Evolutionary conservation across 1,284 basidiomycete species (phyloP), one percentile per base, ranked within the genome.

Genomic region (Amylostereum areolatum): DNA sequence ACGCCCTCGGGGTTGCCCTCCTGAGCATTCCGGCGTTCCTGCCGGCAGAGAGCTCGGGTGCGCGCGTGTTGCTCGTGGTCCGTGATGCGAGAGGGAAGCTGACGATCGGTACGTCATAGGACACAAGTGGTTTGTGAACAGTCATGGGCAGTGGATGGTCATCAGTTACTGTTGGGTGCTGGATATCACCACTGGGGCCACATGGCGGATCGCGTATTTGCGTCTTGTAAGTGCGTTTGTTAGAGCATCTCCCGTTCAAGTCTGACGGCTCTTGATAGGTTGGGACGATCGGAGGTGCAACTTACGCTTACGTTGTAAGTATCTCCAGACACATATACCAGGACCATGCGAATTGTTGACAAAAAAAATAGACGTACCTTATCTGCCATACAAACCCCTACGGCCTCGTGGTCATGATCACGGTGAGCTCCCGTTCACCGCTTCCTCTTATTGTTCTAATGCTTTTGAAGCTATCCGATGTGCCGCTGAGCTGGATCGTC

Each of bases 121-220:
- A n/a, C n/a, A n/a, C n/a, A n/a, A n/a, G n/a, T n/a, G n/a, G n/a
- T n/a, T n/a, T n/a, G n/a, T n/a, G n/a, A n/a, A n/a, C n/a, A n/a
- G n/a, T n/a, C 69, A 69, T 45, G 74, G 73, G 4, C 74, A 75
- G 51, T 78, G 76, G 76, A 72, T 74, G 69, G 63, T 74, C 9
- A 72, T 77, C 50, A 73, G 70, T 29, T 77, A 74, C 58, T 59
- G 77, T 1, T 77, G 74, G 73, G 74, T 78, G 2, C 62, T 77
- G 32, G 74, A 77, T 53, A 75, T 73, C 6, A 78, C 73, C 53
- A 74, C 72, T 1, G 76, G 75, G 10, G 74, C 75, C 39, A 77
- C 75, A 9, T 75, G 72, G 68, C 65, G 74, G 40, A 66, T 72
- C 9, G 71, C 69, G 2, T 75, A 74, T 55, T 59, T 78, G 29